These are phyloP conservation scores for Aspergillus latus DNA, from an alignment of 2,329 filamentous ascomycete species.

Conservation along the genomic window DNA sequence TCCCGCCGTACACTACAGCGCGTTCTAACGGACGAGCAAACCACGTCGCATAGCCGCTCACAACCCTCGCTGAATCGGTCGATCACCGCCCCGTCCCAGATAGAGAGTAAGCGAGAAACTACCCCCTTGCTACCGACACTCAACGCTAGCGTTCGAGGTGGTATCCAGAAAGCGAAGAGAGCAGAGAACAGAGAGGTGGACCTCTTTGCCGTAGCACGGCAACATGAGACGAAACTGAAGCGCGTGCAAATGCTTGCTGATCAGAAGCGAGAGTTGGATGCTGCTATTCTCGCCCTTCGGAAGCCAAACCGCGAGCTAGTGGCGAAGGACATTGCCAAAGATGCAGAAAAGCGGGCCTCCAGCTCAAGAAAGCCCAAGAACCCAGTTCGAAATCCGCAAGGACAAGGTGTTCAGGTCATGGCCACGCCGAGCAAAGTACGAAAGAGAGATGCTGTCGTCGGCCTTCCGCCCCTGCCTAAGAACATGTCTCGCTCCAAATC, in stretches of 20 bases:
- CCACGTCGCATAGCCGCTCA: slow-evolving; percentile 29
- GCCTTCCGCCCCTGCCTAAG: slow-evolving; percentile 30
- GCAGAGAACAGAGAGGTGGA: slow-evolving; percentile 52
- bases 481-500: slow-evolving; percentile 29
- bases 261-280: slow-evolving; percentile 50
- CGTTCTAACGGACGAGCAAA: slow-evolving; percentile 48
- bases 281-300: slow-evolving; percentile 48
- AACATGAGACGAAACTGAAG: slow-evolving; percentile 47
- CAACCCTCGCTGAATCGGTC: slow-evolving; percentile 44
- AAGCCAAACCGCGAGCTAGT: slow-evolving; percentile 50
- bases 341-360: slow-evolving; percentile 38
- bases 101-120: slow-evolving; percentile 42
- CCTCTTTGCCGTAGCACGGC: slow-evolving; percentile 45
- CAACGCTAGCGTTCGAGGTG: slow-evolving; percentile 41
- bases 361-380: slow-evolving; percentile 43
- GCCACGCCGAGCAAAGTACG: slow-evolving; percentile 47
- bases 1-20: slow-evolving; percentile 45
- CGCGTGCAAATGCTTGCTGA: slow-evolving; percentile 48
- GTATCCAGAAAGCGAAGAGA: slow-evolving; percentile 47
- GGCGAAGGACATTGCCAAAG: slow-evolving; percentile 47
- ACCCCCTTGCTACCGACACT: slow-evolving; percentile 40
- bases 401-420: slow-evolving; percentile 50
- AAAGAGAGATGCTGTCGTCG: slow-evolving; percentile 31
- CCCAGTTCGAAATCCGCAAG: slow-evolving; percentile 42
- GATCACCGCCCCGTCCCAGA: slow-evolving; percentile 43